phyloP scores from a whole-genome alignment of 2,329 filamentous ascomycete species.

The Sphaerostilbella broomeana region DNA sequence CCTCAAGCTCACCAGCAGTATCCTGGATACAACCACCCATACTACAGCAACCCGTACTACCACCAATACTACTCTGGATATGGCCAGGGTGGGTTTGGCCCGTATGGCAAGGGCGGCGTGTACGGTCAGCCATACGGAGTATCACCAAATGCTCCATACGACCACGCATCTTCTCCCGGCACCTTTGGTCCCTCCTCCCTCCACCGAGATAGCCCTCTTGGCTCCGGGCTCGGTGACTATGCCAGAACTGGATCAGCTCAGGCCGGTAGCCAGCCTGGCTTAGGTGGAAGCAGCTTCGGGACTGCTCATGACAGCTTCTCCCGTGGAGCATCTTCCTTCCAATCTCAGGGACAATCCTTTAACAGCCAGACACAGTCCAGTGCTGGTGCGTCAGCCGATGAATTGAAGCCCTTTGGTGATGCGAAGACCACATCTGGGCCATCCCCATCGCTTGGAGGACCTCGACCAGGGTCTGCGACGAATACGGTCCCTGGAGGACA shows the following conservation, averaged over 20 bases:
- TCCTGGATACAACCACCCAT: constrained; percentile 49
- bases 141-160: constrained; percentile 50
- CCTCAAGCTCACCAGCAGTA: constrained; percentile 43
- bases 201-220: constrained; percentile 44
- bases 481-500: constrained; percentile 45
- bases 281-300: constrained; percentile 46
- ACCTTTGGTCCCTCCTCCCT: constrained; percentile 49
- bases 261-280: constrained; percentile 42
- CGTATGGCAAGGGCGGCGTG: constrained; percentile 49
- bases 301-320: constrained; percentile 50
- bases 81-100: constrained; percentile 45
- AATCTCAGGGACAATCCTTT: constrained; percentile 49
- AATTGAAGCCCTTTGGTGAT: constrained; percentile 55
- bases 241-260: constrained; percentile 45
- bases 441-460: constrained; percentile 49
- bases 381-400: constrained; percentile 39
- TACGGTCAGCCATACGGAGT: constrained; percentile 54
- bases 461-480: constrained; percentile 52
- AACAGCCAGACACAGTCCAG: constrained; percentile 43
- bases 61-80: constrained; percentile 53
- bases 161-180: constrained; percentile 48
- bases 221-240: constrained; percentile 49
- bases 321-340: constrained; percentile 47
- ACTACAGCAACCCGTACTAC: constrained; percentile 58
- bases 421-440: constrained; percentile 48